Conservation (phyloP, 1,284 basidiomycete species). For the Leccinum insolens region DNA sequence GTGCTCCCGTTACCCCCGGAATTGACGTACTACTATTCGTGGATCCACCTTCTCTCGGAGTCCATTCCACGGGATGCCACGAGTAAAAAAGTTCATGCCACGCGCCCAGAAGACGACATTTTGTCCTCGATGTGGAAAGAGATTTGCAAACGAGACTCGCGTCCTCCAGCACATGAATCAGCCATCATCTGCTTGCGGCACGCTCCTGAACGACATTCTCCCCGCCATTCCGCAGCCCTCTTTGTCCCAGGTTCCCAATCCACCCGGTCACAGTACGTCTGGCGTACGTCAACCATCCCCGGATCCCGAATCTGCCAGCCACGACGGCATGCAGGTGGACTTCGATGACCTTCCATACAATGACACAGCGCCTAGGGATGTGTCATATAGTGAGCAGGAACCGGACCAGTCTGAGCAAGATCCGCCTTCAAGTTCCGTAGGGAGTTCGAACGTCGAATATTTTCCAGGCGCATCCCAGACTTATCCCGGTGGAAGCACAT, state of each 20-base stretch:
- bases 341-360: background rate
- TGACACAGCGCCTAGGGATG: background rate
- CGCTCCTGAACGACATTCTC: background rate
- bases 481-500: background rate
- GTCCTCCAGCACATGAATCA: constrained; percentile 9
- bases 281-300: too few species aligned
- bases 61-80: too few species aligned
- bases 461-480: background rate
- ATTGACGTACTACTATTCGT: too few species aligned
- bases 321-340: too few species aligned
- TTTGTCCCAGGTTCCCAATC: too few species aligned
- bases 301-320: too few species aligned
- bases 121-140: background rate
- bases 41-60: too few species aligned
- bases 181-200: background rate
- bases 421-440: background rate
- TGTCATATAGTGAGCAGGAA: background rate
- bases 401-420: background rate
- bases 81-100: background rate
- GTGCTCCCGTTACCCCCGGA: too few species aligned
- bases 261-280: too few species aligned
- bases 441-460: background rate
- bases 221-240: background rate
- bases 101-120: background rate
- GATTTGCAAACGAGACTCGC: constrained; percentile 3